A percentile compares a stretch with the other conserved stretches of the same genome.
Conservation (phyloP, 2,329 filamentous ascomycete genomes). For the Chaetomium olivaceum region DNA sequence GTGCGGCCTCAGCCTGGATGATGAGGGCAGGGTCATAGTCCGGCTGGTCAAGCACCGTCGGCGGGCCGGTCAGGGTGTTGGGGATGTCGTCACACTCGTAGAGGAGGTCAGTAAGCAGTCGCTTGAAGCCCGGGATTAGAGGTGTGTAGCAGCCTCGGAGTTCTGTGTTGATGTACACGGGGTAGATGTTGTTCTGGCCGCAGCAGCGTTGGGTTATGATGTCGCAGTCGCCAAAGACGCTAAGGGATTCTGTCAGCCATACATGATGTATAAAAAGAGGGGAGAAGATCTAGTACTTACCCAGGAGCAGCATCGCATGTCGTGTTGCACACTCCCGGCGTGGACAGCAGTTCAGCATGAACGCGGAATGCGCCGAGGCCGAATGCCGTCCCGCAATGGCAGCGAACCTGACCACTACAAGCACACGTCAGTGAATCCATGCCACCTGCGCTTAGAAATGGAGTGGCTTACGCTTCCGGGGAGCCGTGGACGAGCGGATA, state of each 20-base stretch:
- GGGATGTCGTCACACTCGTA: slow-evolving; percentile 31
- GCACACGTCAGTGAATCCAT: not conserved
- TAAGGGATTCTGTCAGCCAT: not conserved
- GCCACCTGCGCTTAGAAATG: too few relatives aligned
- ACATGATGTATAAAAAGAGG: not conserved
- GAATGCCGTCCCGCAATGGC: slow-evolving; percentile 28
- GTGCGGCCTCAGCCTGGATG: not conserved
- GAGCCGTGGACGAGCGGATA: slow-evolving; percentile 25
- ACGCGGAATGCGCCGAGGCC: slow-evolving; percentile 16
- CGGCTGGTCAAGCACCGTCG: slow-evolving; percentile 4
- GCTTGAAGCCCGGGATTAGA: slow-evolving; percentile 33
- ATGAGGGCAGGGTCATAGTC: not conserved
- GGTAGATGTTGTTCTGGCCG: slow-evolving; percentile 39
- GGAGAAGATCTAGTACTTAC: not conserved
- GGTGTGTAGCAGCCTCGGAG: slow-evolving; percentile 49
- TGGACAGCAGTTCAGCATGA: slow-evolving; percentile 12
- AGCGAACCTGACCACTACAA: slow-evolving; percentile 15
- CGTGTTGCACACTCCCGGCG: slow-evolving; percentile 14
- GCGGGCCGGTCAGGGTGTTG: slow-evolving; percentile 14
- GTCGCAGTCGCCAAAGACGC: slow-evolving; percentile 30
- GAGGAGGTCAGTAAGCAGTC: slow-evolving; percentile 1
- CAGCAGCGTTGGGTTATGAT: slow-evolving; percentile 33
- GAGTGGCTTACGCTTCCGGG: slow-evolving; percentile 6
- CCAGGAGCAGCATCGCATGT: not conserved
- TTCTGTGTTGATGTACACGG: slow-evolving; percentile 53